Base-by-base conservation (phyloP, 2,329 filamentous ascomycete genomes). In the Aspergillus clavatus region DNA sequence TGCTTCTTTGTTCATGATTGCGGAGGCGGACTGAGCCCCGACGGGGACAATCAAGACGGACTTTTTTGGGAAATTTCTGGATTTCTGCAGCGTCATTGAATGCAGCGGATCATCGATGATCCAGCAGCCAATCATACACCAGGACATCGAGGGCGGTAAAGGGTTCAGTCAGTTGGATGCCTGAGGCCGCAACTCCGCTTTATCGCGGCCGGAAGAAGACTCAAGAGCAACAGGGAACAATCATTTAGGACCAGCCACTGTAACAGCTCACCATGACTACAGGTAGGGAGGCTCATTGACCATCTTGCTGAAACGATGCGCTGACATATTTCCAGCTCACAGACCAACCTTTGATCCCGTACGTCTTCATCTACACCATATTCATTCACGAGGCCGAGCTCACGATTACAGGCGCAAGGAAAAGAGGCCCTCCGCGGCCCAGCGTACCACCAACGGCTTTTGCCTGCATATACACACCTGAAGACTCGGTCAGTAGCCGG, bases 311-410 rank as follows among this genome's bases (percentile, higher is more conserved):
- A 14, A 21, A 19, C 26, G 12, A 18, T 42, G 29, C 44, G 54
- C 51, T 61, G 46, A 70, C 52, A 19, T 22, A 70, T n/a, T 66
- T 28, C 72, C 70, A 71, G 82, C 82, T 46, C 82, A 84, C 66
- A 86, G 93, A 72, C 93, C 93, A 45, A 98, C 93, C 0, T 98
- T 98, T 65, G 93, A 98, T 68, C 93, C 93, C 54, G 87, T 90
- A 79, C 54, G 76, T 57, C 40, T 42, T 22, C 2, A 22, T 21
- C 10, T 8, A 31, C 21, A 36, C 36, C 18, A 21, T 38, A 29
- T 38, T 39, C 19, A 10, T 14, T 31, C 40, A 63, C 68, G 59
- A 70, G n/a, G 51, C 31, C 18, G 24, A 28, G 23, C 48, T 52
- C 29, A 52, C 52, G 19, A 42, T 42, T 40, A 45, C 53, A 89